phyloP scores from a whole-genome alignment of 2,329 filamentous ascomycete species.

The Diaporthe humulicola region DNA sequence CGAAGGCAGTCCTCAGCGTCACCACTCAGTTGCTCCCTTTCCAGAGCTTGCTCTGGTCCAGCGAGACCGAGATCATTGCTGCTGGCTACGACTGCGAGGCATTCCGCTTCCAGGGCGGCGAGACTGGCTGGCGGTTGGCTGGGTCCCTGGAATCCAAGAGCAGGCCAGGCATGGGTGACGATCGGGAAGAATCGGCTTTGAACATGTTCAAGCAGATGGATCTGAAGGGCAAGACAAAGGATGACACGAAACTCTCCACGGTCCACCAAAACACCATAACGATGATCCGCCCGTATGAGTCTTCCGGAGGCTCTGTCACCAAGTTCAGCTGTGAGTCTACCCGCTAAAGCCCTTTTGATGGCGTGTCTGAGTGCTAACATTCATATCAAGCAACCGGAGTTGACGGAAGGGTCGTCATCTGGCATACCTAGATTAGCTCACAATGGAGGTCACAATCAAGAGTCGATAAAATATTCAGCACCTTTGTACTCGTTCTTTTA shows the following conservation, averaged over 20 bases:
- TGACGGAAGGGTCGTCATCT: conserved; percentile 85
- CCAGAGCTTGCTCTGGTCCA: conserved; percentile 91
- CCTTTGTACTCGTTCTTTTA: conserved; percentile 37
- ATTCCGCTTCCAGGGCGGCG: conserved; percentile 86
- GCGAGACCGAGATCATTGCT: conserved; percentile 92
- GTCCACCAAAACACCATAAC: conserved; percentile 97
- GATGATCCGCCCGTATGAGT: conserved; percentile 83
- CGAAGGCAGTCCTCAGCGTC: conserved; percentile 89
- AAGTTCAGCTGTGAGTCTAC: conserved; percentile 87
- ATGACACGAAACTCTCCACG: conserved; percentile 95
- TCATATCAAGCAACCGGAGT: conserved; percentile 77
- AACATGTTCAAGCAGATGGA: conserved; percentile 99
- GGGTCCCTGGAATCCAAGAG: conserved; percentile 85
- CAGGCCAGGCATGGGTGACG: conserved; percentile 69
- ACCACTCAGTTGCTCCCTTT: conserved; percentile 93
- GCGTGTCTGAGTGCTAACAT: conserved; percentile 45
- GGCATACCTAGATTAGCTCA: conserved; percentile 69
- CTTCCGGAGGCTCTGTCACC: conserved; percentile 71
- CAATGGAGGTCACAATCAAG: conserved; percentile 37
- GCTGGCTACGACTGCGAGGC: conserved; percentile 93
- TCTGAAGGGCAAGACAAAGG: conserved; percentile 90
- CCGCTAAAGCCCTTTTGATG: conserved; percentile 38
- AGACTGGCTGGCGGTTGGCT: conserved; percentile 84
- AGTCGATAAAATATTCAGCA: conserved; percentile 22
- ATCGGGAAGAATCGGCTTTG: conserved; percentile 89